Conservation (phyloP, 306 rosid genomes). For the Malus asiatica region DNA sequence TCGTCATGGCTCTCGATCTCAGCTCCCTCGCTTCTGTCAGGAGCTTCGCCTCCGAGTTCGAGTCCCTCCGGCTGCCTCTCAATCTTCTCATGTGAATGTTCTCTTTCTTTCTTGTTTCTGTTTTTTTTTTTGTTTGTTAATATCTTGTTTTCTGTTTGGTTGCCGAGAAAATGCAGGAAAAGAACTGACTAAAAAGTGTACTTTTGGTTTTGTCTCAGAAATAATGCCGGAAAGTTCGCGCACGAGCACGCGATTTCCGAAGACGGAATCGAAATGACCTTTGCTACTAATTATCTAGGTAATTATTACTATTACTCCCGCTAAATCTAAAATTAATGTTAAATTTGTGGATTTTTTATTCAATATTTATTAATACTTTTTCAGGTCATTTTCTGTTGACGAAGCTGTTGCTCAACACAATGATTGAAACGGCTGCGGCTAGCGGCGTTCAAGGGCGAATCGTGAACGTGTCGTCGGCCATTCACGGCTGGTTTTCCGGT, state of each 20-base stretch:
- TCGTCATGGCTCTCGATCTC: constrained; percentile 72
- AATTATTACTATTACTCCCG: not conserved
- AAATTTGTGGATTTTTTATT: not conserved
- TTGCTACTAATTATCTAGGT: constrained; percentile 87
- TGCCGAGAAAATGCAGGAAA: not conserved
- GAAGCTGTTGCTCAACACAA: constrained; percentile 46
- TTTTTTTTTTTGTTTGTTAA: not conserved
- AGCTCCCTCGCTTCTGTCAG: constrained; percentile 63
- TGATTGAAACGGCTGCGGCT: constrained; percentile 59
- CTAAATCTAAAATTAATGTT: not conserved
- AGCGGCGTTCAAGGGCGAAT: constrained; percentile 68
- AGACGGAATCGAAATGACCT: constrained; percentile 88
- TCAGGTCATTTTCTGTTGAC: constrained; percentile 87
- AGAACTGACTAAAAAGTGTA: not conserved
- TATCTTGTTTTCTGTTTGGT: constrained; percentile 5
- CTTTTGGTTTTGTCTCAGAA: constrained; percentile 26
- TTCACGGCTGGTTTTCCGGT: constrained; percentile 82
- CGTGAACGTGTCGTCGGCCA: constrained; percentile 73
- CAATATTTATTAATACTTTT: not conserved
- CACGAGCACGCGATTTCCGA: constrained; percentile 60
- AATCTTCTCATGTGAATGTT: constrained; percentile 61
- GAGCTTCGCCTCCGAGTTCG: constrained; percentile 49
- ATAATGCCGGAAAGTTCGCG: constrained; percentile 87
- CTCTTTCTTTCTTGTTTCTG: not conserved
- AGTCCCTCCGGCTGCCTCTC: constrained; percentile 61